Evolutionary conservation across 768 basidiomycete species (phyloP), one percentile per base, ranked within the genome.

Genomic region (Suillus weaverae): DNA sequence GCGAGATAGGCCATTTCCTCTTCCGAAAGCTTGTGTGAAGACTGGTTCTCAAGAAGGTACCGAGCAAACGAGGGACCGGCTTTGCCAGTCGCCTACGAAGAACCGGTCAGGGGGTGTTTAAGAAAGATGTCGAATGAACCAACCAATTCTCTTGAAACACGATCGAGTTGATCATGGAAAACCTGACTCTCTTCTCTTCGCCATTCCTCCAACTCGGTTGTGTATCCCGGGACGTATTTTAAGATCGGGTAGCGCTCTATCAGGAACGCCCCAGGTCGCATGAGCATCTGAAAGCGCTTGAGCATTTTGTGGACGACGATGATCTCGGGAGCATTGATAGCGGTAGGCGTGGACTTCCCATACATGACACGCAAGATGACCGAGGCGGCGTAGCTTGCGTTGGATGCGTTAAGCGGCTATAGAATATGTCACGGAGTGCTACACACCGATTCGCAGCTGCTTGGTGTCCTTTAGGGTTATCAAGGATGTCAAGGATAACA

Each of bases 1-100:
- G 84, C 84, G 26, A 89, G 81, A 70, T 89, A 89, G 0, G 87
- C 84, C 30, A 83, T 81, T 69, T 89, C 87, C 62, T 84, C 78
- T 63, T 85, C 78, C 5, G 85, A 81, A 10, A 89, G 80, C 10
- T 81, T 83, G 56, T 86, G 82, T 54, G 84, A 81, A 2, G 70
- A 65, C 68, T 88, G 85, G 22, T 82, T 82, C 66, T 87, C 83
- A 2, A 89, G 74, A 35, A 89, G 81, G 66, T 86, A 85, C 70
- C 81, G 83, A 0, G 81, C 85, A 69, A 89, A 89, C 22, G 84
- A 79, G 20, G 74, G 73, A 5, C 73, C 71, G 20, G 69, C 68
- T 26, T 63, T 63, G 20, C 72, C 76, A 10, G 59, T 41, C 38
- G 56, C 33, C 76, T 78, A 22, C 36, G 51, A 46, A 26, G n/a